Evolutionary conservation across 2,329 filamentous ascomycete genomes (phyloP), one percentile per base, ranked within the genome.

Genomic region (Ceratocystis eucalypticola): DNA sequence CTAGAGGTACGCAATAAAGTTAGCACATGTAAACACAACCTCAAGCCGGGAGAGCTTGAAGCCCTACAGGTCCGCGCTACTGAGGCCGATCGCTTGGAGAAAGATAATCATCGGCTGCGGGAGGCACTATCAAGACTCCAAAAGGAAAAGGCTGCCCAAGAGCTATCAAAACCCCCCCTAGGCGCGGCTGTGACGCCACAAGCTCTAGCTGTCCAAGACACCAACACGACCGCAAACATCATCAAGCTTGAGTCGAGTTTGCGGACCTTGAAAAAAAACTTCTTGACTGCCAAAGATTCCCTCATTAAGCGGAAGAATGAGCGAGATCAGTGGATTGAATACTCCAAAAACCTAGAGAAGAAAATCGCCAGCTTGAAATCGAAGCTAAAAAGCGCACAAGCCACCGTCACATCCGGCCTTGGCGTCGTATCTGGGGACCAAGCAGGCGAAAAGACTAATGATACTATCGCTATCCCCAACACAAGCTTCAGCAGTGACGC

Each of bases 281-380:
- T 78, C 70, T 80, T 75, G 66, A 75, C 70, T 1, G 74, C 77
- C 59, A 76, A 76, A 66, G 73, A 74, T 12, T 72, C 74, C 6
- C 73, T 79, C 7, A 71, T 73, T 41, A 78, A 75, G 69, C 76
- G 76, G 61, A 78, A 77, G 33, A 73, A 75, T 1, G 75, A 78
- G 28, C 76, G 76, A 3, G 74, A 79, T 5, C 70, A 71, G 41
- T 84, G 81, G 81, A 74, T 75, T 30, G 72, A 74, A 5, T 78
- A 81, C 65, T 77, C 78, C 4, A 75, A 75, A 25, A 70, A 74
- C 12, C 71, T 83, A 20, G 74, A 80, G 64, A 72, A 72, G 30
- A 80, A 75, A 67, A 74, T 83, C 1, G 37, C 44, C 50, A 61
- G 48, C 22, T 50, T 65, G 30, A 74, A 62, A 72, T 71, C 20